Conservation (phyloP, 805 yeast genomes). For the Monosporozyma solicola region DNA sequence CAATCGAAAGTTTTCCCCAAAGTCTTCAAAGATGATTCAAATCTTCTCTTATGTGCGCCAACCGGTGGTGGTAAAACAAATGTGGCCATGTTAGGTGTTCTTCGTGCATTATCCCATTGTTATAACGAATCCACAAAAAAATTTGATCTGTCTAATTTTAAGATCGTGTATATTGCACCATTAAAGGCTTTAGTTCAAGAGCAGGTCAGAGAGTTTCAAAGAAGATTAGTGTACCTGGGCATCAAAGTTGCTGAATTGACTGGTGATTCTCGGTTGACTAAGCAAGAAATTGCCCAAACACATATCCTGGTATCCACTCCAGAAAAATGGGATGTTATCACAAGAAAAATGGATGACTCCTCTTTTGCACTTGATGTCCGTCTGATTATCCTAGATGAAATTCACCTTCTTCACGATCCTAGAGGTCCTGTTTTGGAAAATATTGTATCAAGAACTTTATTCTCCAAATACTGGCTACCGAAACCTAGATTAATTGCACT, state of each 20-base stretch:
- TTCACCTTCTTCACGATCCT: conserved; percentile 85
- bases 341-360: conserved; percentile 67
- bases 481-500: conserved; percentile 69
- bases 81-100: conserved; percentile 78
- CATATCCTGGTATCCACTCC: conserved; percentile 90
- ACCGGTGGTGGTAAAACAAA: conserved; percentile 99
- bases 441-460: conserved; percentile 66
- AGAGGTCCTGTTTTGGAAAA: conserved; percentile 93
- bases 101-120: conserved; percentile 51
- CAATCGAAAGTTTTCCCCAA: conserved; percentile 75
- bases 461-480: conserved; percentile 34
- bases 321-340: conserved; percentile 95
- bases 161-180: conserved; percentile 86
- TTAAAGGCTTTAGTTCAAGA: conserved; percentile 92
- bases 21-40: conserved; percentile 66
- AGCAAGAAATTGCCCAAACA: conserved; percentile 64
- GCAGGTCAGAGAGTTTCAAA: conserved; percentile 77
- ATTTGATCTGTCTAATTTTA: conserved; percentile 49
- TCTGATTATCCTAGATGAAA: conserved; percentile 79
- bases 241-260: conserved; percentile 76
- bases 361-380: conserved; percentile 57
- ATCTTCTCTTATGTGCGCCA: conserved; percentile 86
- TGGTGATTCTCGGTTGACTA: conserved; percentile 77
- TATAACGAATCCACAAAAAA: conserved; percentile 39
- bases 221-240: conserved; percentile 57